Conservation (phyloP, 805 yeast species). For the Lipomyces yamadae region DNA sequence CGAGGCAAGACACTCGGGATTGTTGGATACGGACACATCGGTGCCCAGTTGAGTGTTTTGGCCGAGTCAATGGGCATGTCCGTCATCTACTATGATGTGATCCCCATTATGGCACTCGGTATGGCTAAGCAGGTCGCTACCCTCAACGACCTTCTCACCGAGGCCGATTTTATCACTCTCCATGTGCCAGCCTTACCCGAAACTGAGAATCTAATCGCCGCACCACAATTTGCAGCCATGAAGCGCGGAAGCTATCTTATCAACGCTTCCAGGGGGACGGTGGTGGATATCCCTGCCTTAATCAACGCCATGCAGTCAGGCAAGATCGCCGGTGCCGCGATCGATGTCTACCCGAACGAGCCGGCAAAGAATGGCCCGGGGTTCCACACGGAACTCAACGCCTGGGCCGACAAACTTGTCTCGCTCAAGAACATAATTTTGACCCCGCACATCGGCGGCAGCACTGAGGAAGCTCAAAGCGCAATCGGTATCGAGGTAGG, state of each 20-base stretch:
- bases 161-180: conserved; percentile 85
- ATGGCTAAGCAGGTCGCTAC: conserved; percentile 91
- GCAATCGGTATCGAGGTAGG: conserved; percentile 97
- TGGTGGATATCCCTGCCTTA: conserved; percentile 93
- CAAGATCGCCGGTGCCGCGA: conserved; percentile 94
- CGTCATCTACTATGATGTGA: conserved; percentile 88
- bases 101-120: conserved; percentile 95
- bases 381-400: conserved; percentile 73
- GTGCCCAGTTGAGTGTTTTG: conserved; percentile 92
- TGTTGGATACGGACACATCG: conserved; percentile 97
- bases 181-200: conserved; percentile 96
- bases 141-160: conserved; percentile 76
- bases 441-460: conserved; percentile 98
- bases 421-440: conserved; percentile 85
- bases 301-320: conserved; percentile 90
- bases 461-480: conserved; percentile 98
- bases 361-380: conserved; percentile 93
- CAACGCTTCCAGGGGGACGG: conserved; percentile 98
- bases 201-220: conserved; percentile 85
- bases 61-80: conserved; percentile 99
- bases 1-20: conserved; percentile 98
- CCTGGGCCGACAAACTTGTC: conserved; percentile 82
- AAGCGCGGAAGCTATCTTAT: conserved; percentile 92
- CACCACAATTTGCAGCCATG: conserved; percentile 94
- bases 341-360: conserved; percentile 95